Evolutionary conservation across 2,329 filamentous ascomycete species (phyloP).

Genomic region (Plenodomus biglobosus): DNA sequence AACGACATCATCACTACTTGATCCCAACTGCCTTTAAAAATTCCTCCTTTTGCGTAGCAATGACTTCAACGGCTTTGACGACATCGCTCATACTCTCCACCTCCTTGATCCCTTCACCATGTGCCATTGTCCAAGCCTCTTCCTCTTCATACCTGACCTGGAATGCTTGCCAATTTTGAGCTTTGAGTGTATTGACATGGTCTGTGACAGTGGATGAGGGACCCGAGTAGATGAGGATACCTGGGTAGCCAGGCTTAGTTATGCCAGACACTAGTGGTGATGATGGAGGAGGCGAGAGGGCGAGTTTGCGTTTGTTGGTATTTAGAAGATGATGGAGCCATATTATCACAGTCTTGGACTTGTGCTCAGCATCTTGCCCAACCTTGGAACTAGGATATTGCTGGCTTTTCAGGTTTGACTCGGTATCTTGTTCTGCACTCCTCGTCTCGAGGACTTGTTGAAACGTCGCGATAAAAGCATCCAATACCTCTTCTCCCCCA

Average conservation of each 20-base stretch:
- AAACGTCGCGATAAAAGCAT: constrained; percentile 47
- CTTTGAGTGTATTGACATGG: constrained; percentile 48
- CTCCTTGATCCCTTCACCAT: constrained; percentile 46
- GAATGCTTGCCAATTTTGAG: constrained; percentile 51
- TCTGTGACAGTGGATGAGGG: constrained; percentile 42
- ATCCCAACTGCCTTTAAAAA: constrained; percentile 42
- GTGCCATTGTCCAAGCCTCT: constrained; percentile 44
- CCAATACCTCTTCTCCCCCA: constrained; percentile 49
- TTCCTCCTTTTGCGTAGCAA: constrained; percentile 24
- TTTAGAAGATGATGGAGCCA: constrained; percentile 53
- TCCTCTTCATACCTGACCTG: constrained; percentile 48
- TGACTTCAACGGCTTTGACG: constrained; percentile 39
- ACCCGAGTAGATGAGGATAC: constrained; percentile 49
- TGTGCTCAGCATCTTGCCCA: background rate
- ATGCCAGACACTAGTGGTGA: constrained; percentile 42
- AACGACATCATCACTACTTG: constrained; percentile 21
- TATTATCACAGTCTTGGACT: constrained; percentile 46
- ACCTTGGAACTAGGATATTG: background rate
- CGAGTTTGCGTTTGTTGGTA: constrained; percentile 50
- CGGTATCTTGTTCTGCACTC: background rate
- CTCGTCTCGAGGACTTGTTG: constrained; percentile 20
- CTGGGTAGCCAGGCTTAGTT: constrained; percentile 52
- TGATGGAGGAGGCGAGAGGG: constrained; percentile 37
- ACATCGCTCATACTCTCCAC: constrained; percentile 51
- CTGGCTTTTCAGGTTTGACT: background rate